Percentiles rank a stretch among this genome's conserved stretches.
Conservation (phyloP, 1,284 basidiomycete genomes). For the Testicularia cyperi region DNA sequence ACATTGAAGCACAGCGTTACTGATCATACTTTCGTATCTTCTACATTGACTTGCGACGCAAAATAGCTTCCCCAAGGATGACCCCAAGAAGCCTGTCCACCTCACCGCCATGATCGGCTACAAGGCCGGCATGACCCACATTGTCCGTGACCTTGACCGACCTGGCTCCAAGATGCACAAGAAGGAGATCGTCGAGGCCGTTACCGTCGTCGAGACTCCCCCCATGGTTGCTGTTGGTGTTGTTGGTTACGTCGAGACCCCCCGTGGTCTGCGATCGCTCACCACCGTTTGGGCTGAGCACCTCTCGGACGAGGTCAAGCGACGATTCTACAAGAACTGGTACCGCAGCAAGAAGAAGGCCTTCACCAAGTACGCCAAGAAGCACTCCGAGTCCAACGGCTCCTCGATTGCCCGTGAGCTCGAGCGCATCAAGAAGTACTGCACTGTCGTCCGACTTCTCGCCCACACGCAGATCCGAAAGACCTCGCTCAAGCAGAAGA, state of each 20-base stretch:
- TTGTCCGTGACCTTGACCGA: conserved; percentile 98
- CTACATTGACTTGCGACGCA: no score
- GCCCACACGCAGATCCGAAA: conserved; percentile 94
- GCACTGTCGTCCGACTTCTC: conserved; percentile 98
- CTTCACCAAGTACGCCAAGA: conserved; percentile 97
- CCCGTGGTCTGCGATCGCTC: conserved; percentile 88
- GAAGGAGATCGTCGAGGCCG: conserved; percentile 95
- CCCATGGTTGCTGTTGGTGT: conserved; percentile 97
- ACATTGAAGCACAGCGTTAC: no score
- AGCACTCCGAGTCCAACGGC: conserved; percentile 92
- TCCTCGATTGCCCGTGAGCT: conserved; percentile 92
- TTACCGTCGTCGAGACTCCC: conserved; percentile 93
- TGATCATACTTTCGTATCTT: no score
- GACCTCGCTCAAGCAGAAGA: conserved; percentile 98
- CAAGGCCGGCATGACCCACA: conserved; percentile 99
- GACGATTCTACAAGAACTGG: conserved; percentile 99
- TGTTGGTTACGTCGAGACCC: conserved; percentile 99
- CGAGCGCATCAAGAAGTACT: conserved; percentile 99
- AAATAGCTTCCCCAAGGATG: conserved; percentile 71
- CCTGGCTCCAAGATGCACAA: conserved; percentile 72
- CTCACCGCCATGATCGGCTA: conserved; percentile 98
- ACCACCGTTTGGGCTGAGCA: conserved; percentile 72
- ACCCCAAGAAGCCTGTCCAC: conserved; percentile 98
- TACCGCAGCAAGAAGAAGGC: conserved; percentile 99
- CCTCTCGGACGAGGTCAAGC: conserved; percentile 82